Conservation (phyloP, 2,329 filamentous ascomycete genomes). For the Colletotrichum musicola region DNA sequence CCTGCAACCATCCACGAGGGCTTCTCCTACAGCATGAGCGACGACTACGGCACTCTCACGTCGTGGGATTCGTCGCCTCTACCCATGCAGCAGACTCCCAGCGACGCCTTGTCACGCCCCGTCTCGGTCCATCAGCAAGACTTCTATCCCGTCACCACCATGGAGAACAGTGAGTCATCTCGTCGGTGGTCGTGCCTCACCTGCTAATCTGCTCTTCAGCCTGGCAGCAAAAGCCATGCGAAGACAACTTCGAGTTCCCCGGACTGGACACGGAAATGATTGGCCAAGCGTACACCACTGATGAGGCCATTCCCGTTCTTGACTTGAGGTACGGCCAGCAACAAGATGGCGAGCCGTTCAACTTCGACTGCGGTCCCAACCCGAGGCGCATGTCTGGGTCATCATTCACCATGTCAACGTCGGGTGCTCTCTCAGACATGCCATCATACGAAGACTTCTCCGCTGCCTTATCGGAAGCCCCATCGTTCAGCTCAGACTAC, state of each 20-base stretch:
- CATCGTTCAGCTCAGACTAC: constrained; percentile 76
- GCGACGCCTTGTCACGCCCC: constrained; percentile 64
- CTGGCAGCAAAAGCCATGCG: constrained; percentile 68
- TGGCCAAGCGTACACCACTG: constrained; percentile 72
- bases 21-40: constrained; percentile 69
- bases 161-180: constrained; percentile 61
- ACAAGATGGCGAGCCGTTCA: constrained; percentile 62
- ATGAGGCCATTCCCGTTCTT: constrained; percentile 73
- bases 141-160: constrained; percentile 63
- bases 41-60: constrained; percentile 64
- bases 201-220: constrained; percentile 28
- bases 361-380: constrained; percentile 65
- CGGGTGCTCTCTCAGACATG: constrained; percentile 74
- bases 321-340: constrained; percentile 67
- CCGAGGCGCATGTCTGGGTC: constrained; percentile 77
- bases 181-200: constrained; percentile 3
- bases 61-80: constrained; percentile 70
- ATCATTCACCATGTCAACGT: constrained; percentile 79
- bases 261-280: constrained; percentile 71
- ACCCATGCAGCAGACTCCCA: constrained; percentile 63
- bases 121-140: constrained; percentile 69
- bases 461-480: constrained; percentile 73
- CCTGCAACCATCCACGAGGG: constrained; percentile 72
- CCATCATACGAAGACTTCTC: constrained; percentile 80
- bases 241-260: constrained; percentile 68